Base-by-base conservation (phyloP, 176 grass and related monocot species). In the Hsuehochloa calcarea region DNA sequence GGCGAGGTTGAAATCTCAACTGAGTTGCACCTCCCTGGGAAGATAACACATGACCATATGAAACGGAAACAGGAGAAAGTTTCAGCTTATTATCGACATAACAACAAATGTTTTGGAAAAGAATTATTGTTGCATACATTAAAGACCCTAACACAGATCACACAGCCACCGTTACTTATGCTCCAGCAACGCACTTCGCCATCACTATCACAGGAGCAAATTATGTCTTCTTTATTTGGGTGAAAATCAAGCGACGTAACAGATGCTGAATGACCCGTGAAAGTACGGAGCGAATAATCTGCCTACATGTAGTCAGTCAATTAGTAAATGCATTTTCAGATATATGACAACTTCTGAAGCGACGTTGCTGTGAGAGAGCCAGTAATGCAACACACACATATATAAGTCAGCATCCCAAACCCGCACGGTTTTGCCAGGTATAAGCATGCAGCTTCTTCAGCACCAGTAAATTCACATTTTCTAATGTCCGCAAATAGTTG, bases 241-340 rank as follows among this genome's bases (percentile, higher is more conserved):
- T 98, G 96, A 65, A 98, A 98, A 78, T 98, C 96, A 61, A 98
- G 82, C 58, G 96, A 98, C 91, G 93, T 92, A 41, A 95, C 96
- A 72, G 89, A 93, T 85, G 93, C 89, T 12, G 93, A 98, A 85
- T 98, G 96, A 15, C 96, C 96, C 19, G 89, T 98, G 88, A 98
- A 98, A 80, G 96, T 98, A 65, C 96, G 91, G 39, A 98, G 91
- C 5, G 96, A 98, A 86, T 98, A 98, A n/a, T 90, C 91, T 86
- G 90, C 85, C 96, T 98, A 89, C 77, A 90, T 16, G 88, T 71
- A 82, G 49, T 73, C 52, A 87, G 78, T 84, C 22, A 52, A 7
- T 85, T 51, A 85, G 65, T 61, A 22, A n/a, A 17, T 47, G 39
- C 39, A 62, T 43, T 60, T 29, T 70, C 16, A 80, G 62, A 16